Evolutionary conservation across 2,329 filamentous ascomycete species (phyloP), one percentile per base, ranked within the genome.

Genomic region (Sclerotinia subarctica): DNA sequence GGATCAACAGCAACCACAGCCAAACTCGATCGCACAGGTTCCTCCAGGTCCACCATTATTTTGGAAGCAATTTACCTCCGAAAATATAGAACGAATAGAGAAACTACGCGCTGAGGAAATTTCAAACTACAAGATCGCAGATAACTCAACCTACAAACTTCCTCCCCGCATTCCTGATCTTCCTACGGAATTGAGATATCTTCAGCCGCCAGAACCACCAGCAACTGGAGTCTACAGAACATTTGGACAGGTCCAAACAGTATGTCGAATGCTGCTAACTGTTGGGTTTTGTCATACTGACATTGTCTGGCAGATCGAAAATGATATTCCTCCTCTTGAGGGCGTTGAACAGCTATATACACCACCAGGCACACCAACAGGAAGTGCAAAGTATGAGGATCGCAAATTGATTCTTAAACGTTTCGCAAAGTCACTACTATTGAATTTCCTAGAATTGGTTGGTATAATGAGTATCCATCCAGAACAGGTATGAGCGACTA

Each of bases 41-140:
- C 97, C 93, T 77, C 94, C 95, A 32, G 87, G 90, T 64, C 95
- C 95, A 35, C 95, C 95, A 35, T 89, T 90, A 0, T 96, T 97
- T 81, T 98, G 92, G 88, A 89, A 90, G 73, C 85, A 91, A 78
- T 98, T 98, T 80, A 97, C 92, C 0, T 78, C 87, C 3, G 87
- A 90, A 38, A 96, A 94, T 76, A 75, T 92, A 64, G 80, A 86
- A 19, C 87, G 86, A 59, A 79, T 91, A 32, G 79, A 83, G 67
- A 76, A 83, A 51, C 76, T 85, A 65, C 84, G 79, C 53, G 71
- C 76, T 5, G 75, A 75, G 19, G 75, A 76, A 58, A 70, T 69
- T 4, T 47, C 53, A 11, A 49, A 53, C 21, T 51, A 42, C 10
- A 66, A 69, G 35, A 32, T 35, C 35, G 32, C 67, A 21, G 47